A percentile compares a stretch with the other conserved stretches of the same genome.
Conservation (phyloP, 2,329 filamentous ascomycete species). For the Fusarium subglutinans region DNA sequence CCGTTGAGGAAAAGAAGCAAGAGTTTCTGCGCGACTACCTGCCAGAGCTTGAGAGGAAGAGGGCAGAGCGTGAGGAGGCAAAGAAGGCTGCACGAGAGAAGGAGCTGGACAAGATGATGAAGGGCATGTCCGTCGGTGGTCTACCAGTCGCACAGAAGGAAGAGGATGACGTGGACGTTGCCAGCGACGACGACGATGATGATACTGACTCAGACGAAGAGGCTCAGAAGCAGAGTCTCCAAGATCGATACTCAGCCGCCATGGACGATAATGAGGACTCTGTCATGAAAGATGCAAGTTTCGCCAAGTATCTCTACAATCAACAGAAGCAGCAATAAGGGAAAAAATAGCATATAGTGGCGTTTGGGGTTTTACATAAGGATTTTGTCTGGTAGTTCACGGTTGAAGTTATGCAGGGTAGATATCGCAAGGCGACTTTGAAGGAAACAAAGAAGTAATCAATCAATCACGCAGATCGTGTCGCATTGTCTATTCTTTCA, state of each 20-base stretch:
- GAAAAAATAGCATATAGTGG: conserved; percentile 27
- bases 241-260: conserved; percentile 80
- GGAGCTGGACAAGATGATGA: conserved; percentile 93
- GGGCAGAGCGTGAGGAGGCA: conserved; percentile 77
- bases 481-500: conserved; percentile 31
- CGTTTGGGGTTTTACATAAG: conserved; percentile 33
- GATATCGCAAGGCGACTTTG: conserved; percentile 37
- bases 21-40: conserved; percentile 93
- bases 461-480: conserved; percentile 18
- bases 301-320: conserved; percentile 66
- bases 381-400: conserved; percentile 14
- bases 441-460: conserved; percentile 25
- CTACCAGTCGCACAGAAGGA: conserved; percentile 52
- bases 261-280: conserved; percentile 67
- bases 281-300: conserved; percentile 65
- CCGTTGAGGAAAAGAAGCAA: conserved; percentile 84
- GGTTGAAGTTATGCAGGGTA: conserved; percentile 30
- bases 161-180: conserved; percentile 60
- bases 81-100: conserved; percentile 78
- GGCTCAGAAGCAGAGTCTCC: conserved; percentile 71
- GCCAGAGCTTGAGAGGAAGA: conserved; percentile 85
- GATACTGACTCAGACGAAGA: conserved; percentile 68
- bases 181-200: conserved; percentile 65
- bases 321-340: conserved; percentile 47
- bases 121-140: conserved; percentile 75